Base-by-base conservation (phyloP, 2,329 filamentous ascomycete species). In the Xylariales sp. region DNA sequence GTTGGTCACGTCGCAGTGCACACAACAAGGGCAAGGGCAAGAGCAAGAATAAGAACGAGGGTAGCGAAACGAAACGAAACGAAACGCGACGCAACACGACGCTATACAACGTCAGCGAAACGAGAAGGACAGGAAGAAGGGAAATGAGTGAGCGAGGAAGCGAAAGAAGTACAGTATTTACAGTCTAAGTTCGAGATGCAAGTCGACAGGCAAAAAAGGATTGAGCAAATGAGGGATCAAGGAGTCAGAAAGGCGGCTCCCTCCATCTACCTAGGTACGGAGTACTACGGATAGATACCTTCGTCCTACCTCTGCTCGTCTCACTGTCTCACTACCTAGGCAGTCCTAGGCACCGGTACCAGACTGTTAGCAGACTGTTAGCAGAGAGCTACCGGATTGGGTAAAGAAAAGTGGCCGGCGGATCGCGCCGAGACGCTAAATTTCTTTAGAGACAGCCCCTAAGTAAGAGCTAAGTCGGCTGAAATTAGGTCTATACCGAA, bases 351-450 rank as follows among this genome's bases (percentile, higher is more conserved):
- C 36, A 9, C 8, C 3, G 12, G 36, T 39, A 10, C 4, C 6
- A n/a, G n/a, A n/a, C n/a, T n/a, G n/a, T n/a, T n/a, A n/a, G n/a
- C 36, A 9, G 36, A 39, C 36, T 39, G 6, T 10, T 39, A 39
- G 12, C 36, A 39, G 23, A 23, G 23, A 23, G 23, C 23, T 52
- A 16, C 28, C 48, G 1, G 16, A 52, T 52, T 52, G 2, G 49
- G 28, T 52, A n/a, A 50, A 32, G 30, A 34, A 9, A 8, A n/a
- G 18, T 53, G 9, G n/a, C 23, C 43, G 43, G 53, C 39, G 54
- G 54, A 56, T 56, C 54, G 39, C 54, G 54, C 54, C 54, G 39
- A 56, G 54, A 34, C 54, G 54, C 54, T 56, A 56, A 28, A 12
- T 30, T 30, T 8, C 10, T n/a, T 36, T n/a, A n/a, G 32, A 34